Percentiles rank a stretch among this genome's conserved stretches.
Conservation (phyloP, 805 yeast genomes). For the Myxozyma monticola region DNA sequence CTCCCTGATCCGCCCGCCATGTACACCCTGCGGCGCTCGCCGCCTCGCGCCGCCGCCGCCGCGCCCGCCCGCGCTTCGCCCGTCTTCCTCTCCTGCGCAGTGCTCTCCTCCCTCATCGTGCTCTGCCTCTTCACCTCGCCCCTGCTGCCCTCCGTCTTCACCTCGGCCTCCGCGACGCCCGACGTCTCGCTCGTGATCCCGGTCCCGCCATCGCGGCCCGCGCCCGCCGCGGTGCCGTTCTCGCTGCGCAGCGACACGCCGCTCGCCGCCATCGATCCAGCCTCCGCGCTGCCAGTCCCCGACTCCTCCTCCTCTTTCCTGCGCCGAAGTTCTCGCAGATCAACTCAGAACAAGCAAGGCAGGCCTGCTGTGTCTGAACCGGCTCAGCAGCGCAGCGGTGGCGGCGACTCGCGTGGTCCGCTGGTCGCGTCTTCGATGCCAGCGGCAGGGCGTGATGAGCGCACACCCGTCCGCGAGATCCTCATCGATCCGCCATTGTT, state of each 20-base stretch:
- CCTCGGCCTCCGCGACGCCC: not conserved
- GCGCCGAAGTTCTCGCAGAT: no score
- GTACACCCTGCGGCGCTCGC: not conserved
- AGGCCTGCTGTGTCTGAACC: no score
- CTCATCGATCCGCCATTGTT: constrained; percentile 26
- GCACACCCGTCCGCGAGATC: constrained; percentile 8
- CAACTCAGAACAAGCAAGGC: no score
- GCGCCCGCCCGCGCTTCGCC: not conserved
- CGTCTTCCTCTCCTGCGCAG: not conserved
- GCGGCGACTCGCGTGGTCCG: not conserved
- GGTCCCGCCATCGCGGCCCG: no score
- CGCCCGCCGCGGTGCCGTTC: no score
- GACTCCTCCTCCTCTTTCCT: not conserved
- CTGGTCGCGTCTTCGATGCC: not conserved
- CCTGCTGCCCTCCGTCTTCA: not conserved
- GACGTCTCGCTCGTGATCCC: not conserved
- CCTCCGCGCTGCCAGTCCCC: not conserved
- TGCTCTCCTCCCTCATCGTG: not conserved
- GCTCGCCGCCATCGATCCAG: not conserved
- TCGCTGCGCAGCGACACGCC: not conserved
- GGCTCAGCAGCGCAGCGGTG: not conserved
- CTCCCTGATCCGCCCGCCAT: no score
- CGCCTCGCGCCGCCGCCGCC: not conserved
- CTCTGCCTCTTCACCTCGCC: not conserved
- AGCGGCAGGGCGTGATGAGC: not conserved